These are phyloP conservation scores for Ustilago sp. DNA, from an alignment of 1,284 basidiomycete species.

Conservation along the genomic window DNA sequence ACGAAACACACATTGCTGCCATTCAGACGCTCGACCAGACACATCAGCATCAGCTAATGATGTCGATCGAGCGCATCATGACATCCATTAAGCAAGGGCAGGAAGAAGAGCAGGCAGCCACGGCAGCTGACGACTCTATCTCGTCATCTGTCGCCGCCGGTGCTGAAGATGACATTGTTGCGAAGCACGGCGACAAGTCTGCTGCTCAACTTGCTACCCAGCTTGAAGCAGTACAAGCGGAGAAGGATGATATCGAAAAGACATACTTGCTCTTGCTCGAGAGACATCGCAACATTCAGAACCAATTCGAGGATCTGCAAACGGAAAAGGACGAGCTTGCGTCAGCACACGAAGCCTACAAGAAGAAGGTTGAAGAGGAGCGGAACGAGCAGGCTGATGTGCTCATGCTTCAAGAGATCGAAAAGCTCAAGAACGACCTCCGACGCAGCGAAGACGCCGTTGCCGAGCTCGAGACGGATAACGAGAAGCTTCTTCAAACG, in stretches of 20 bases:
- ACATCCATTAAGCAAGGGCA: conserved; percentile 34
- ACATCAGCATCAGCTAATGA: conserved; percentile 86
- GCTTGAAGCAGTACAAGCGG: conserved; percentile 73
- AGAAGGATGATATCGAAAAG: conserved; percentile 76
- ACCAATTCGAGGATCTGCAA: conserved; percentile 71
- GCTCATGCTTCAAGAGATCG: conserved; percentile 56
- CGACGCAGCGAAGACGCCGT: conserved; percentile 59
- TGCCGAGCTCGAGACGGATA: conserved; percentile 58
- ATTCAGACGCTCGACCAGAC: conserved; percentile 82
- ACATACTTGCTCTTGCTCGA: conserved; percentile 81
- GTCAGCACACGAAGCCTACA: conserved; percentile 38
- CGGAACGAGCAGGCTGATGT: conserved; percentile 54
- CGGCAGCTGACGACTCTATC: conserved; percentile 27
- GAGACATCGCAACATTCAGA: conserved; percentile 80
- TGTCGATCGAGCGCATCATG: conserved; percentile 71
- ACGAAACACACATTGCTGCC: conserved; percentile 83
- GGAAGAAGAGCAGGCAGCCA: conserved; percentile 24
- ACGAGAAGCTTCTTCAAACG: conserved; percentile 47
- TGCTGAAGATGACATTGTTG: conserved; percentile 1
- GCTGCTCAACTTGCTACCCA: conserved; percentile 74
- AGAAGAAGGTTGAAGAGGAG: conserved; percentile 50
- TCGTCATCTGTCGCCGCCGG: conserved; percentile 12
- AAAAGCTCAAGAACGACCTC: conserved; percentile 54
- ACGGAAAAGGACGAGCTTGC: conserved; percentile 47
- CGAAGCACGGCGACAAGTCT: conserved; percentile 31